Evolutionary conservation across 176 grass and related monocot genomes (phyloP), one percentile per base, ranked within the genome.

Genomic region (Chloris gayana): DNA sequence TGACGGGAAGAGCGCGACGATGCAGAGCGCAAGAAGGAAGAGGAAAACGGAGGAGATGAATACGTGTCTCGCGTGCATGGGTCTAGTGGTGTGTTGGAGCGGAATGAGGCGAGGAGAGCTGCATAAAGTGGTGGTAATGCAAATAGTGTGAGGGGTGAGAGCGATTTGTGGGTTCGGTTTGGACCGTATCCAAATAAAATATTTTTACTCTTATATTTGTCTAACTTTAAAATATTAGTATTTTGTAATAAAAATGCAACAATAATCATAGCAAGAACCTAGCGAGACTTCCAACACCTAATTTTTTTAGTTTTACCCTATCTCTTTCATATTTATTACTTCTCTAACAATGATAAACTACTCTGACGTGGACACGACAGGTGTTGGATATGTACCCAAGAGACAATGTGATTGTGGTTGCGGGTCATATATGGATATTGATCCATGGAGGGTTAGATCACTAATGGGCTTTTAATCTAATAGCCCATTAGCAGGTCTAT

Each of bases 31-130:
- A 19, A 88, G 38, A 38, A 88, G 1, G 60, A 60, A 51, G 34
- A 88, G 69, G 31, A 78, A 67, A 0, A 61, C 25, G 56, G 66
- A 82, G 75, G 70, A 74, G 62, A 74, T 39, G 31, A 83, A 21
- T 30, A 57, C 75, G n/a, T 41, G 75, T 42, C 70, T 61, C 0
- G 86, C 69, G 7, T 74, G 80, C 86, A 84, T 88, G 75, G 80
- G 39, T 68, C 14, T 27, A 14, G 42, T 12, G 6, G 15, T 21
- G 14, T 46, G 30, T 83, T 50, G 66, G 33, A n/a, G 61, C 58
- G 26, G 34, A 79, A 34, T 26, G 13, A 46, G 49, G 60, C 50
- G 69, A 33, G 38, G 21, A 10, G 76, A 49, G 35, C 26, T 67
- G 19, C 39, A 9, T 0, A 1, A 13, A 64, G 34, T 13, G 76